Evolutionary conservation across 805 yeast genomes (phyloP).

Genomic region (Novakomyces olei): DNA sequence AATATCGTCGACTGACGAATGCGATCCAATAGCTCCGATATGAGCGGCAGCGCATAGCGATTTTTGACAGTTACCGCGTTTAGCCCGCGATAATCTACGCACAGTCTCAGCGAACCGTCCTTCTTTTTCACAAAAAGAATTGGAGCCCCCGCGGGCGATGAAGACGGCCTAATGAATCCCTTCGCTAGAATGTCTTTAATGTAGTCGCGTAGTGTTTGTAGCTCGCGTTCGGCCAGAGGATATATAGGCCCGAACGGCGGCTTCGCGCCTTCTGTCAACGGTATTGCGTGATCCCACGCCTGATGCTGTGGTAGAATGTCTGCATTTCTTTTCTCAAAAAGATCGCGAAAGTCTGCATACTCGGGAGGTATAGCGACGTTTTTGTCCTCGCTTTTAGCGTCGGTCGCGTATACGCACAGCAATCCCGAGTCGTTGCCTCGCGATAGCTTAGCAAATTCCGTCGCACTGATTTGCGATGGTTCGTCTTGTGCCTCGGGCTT

Average conservation of each 20-base stretch:
- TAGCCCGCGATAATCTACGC: conserved; percentile 10
- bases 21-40: conserved; percentile 5
- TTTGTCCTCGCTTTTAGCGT: not conserved
- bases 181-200: not conserved
- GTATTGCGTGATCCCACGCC: not conserved
- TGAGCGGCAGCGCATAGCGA: conserved; percentile 10
- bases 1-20: conserved; percentile 6
- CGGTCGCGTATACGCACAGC: not conserved
- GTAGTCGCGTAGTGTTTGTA: not conserved
- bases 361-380: not conserved
- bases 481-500: not conserved
- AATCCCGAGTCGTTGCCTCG: not conserved
- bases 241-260: not conserved
- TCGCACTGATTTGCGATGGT: not conserved
- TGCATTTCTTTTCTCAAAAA: not conserved
- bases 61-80: conserved; percentile 9
- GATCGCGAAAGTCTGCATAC: not conserved
- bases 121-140: conserved; percentile 10
- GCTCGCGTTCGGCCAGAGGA: not conserved
- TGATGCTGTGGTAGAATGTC: not conserved
- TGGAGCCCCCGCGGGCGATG: conserved; percentile 6
- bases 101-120: conserved; percentile 10
- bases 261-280: not conserved
- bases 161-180: conserved; percentile 2
- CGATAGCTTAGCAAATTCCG: not conserved